Percentiles rank a stretch among this genome's conserved stretches.
Evolutionary conservation across 306 rosid genomes (phyloP).

Genomic region (Sicyos baderoa): DNA sequence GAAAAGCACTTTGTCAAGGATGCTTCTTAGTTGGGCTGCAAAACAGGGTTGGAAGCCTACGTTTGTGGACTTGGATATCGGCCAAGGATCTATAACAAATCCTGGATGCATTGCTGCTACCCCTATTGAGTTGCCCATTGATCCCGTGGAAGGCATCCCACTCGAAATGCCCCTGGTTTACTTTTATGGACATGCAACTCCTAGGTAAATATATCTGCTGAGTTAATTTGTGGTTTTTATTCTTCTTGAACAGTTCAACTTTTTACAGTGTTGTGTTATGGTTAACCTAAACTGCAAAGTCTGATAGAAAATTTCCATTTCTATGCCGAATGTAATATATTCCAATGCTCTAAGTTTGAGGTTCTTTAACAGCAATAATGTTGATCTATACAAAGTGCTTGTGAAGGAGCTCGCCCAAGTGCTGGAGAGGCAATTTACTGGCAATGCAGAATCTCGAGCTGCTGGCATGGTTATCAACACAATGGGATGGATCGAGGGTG

Average conservation of each 20-base stretch:
- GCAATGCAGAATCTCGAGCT: conserved; percentile 80
- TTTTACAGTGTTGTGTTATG: not conserved
- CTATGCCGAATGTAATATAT: not conserved
- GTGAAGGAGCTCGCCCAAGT: conserved; percentile 84
- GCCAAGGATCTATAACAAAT: conserved; percentile 86
- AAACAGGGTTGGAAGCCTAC: conserved; percentile 94
- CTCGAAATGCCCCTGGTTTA: conserved; percentile 93
- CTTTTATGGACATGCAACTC: conserved; percentile 76
- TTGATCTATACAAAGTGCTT: conserved; percentile 74
- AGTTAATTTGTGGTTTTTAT: not conserved
- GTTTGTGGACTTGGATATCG: conserved; percentile 87
- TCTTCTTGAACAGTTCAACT: not conserved
- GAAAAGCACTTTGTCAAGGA: conserved; percentile 76
- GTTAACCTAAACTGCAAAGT: not conserved
- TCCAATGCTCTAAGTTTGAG: conserved; percentile 23
- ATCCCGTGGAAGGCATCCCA: conserved; percentile 88
- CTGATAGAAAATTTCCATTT: not conserved
- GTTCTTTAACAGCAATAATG: conserved; percentile 51
- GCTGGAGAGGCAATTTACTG: conserved; percentile 74
- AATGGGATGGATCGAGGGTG: conserved; percentile 98
- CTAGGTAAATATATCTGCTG: conserved; percentile 38
- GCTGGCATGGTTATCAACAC: conserved; percentile 97
- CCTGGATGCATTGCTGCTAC: conserved; percentile 96
- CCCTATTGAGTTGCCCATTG: conserved; percentile 92
- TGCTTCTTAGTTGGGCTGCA: conserved; percentile 99